These are phyloP conservation scores for Fusarium caatingaense DNA, from an alignment of 2,329 filamentous ascomycete genomes.

Conservation along the genomic window DNA sequence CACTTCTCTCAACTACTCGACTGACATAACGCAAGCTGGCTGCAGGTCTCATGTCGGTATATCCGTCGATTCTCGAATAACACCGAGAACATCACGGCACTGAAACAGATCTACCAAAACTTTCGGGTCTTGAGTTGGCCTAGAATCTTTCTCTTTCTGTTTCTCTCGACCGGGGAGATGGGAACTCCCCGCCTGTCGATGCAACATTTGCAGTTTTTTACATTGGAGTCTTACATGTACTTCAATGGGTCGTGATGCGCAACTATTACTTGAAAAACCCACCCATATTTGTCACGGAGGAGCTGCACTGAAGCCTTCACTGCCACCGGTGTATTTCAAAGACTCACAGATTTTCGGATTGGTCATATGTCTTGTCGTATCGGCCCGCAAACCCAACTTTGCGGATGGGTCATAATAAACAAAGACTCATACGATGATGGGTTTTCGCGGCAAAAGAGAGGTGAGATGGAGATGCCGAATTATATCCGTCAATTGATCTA, in stretches of 20 bases:
- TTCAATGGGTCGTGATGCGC: not conserved
- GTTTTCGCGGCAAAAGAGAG: not conserved
- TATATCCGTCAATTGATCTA: not conserved
- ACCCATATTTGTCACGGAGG: not conserved
- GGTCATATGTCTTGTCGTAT: constrained; percentile 2
- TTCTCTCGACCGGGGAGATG: not conserved
- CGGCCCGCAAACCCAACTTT: constrained; percentile 15
- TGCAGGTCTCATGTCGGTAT: constrained; percentile 8
- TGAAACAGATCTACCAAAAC: not conserved
- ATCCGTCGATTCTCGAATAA: constrained; percentile 4
- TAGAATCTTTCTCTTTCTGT: not conserved
- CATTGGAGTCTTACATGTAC: not conserved
- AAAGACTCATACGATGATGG: constrained; percentile 35
- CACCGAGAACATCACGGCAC: constrained; percentile 11
- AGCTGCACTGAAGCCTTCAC: not conserved
- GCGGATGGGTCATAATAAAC: constrained; percentile 3
- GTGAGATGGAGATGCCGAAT: not conserved
- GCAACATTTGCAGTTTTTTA: constrained; percentile 1
- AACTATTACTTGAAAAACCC: constrained; percentile 9
- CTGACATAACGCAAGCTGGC: not conserved
- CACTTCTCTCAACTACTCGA: constrained; percentile 1
- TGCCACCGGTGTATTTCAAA: not conserved
- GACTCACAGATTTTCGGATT: not conserved
- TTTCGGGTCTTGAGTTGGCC: not conserved
- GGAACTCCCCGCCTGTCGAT: not conserved